Base-by-base conservation (phyloP, 2,329 filamentous ascomycete genomes). In the Hortaea werneckii region DNA sequence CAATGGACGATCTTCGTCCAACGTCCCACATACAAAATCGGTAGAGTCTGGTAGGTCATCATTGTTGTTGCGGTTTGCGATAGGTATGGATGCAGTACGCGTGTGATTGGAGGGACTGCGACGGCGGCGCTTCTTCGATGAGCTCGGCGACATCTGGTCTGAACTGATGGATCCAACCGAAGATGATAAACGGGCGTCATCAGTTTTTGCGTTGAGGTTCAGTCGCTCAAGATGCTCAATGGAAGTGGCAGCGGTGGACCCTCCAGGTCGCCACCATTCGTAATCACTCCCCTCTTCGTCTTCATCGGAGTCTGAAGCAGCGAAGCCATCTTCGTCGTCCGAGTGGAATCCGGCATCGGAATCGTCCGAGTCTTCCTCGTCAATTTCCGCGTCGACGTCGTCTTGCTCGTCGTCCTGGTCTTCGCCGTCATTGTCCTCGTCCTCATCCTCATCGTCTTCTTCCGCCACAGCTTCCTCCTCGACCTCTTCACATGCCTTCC, bases 11-110 rank as follows among this genome's bases (percentile, higher is more conserved):
- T 98, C 92, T 66, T 98, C 92, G 54, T 98, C 92, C 13, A 98
- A 74, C 1, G 92, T 98, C 48, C 92, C 92, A 60, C 92, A 96
- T n/a, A 98, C 92, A 55, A 98, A 98, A 65, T 98, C 92, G 10
- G 92, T 96, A 66, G 89, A 95, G 65, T 98, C 92, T 1, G 92
- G 92, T 8, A 98, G 74, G 61, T 95, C 87, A 2, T 87, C 86
- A 4, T 54, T 52, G 9, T 55, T 50, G 5, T 52, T 42, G 10
- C 55, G 53, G 6, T 52, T 50, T 20, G 48, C 48, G 41, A 58
- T 59, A 1, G 56, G 42, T 10, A 74, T 73, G 37, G 70, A 71
- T 38, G 63, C 71, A 5, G 49, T 39, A 5, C 32, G 46, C 9
- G 13, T n/a, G 32, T 35, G 32, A 38, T 52, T 54, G 43, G 49